These are phyloP conservation scores for Nicotiana tomentosiformis DNA, from an alignment of 257 asterid species.

Conservation along the genomic window DNA sequence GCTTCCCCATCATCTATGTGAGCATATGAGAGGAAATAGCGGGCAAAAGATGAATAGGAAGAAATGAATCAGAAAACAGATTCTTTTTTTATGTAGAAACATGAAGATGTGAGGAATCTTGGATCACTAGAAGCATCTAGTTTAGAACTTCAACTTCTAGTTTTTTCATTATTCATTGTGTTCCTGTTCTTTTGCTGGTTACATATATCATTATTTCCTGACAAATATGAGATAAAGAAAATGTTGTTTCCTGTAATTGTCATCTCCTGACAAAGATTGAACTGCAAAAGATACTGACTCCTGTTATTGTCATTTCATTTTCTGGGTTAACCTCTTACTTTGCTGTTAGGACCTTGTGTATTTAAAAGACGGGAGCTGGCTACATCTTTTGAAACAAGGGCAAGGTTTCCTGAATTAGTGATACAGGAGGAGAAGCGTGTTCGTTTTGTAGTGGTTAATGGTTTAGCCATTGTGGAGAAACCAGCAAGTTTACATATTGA, in stretches of 20 bases:
- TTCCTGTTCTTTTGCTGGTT: neutral
- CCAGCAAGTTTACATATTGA: constrained; percentile 63
- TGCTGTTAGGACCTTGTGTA: constrained; percentile 48
- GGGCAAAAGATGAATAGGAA: neutral
- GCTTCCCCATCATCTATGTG: neutral
- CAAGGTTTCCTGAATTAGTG: constrained; percentile 93
- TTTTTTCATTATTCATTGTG: neutral
- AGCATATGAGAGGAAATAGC: neutral
- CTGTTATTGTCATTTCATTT: neutral
- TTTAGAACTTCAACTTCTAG: neutral
- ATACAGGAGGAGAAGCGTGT: constrained; percentile 97
- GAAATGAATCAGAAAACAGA: neutral
- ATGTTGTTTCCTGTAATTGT: neutral
- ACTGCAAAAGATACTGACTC: neutral
- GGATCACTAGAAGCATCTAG: neutral
- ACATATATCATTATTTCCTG: neutral
- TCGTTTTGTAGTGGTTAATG: constrained; percentile 96
- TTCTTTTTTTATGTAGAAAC: neutral
- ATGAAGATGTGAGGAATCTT: neutral
- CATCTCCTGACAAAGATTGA: neutral
- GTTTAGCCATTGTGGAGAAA: constrained; percentile 74
- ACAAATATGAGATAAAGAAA: neutral
- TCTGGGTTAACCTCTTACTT: neutral
- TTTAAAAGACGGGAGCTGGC: constrained; percentile 94
- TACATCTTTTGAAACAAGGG: constrained; percentile 89